Evolutionary conservation across 306 rosid genomes (phyloP).

Genomic region (Corylus americana): DNA sequence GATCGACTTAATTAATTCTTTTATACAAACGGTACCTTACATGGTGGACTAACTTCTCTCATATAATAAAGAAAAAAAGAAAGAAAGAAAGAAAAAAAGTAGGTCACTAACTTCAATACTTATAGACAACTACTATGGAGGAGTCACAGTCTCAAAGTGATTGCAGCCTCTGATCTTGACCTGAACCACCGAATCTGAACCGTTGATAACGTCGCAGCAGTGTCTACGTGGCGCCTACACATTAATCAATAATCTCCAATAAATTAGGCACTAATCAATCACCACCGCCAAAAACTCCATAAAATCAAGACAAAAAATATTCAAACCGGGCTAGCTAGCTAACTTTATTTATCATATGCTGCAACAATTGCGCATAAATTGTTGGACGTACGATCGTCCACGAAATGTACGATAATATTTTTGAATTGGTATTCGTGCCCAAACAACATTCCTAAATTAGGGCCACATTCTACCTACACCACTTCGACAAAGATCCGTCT

Average conservation of each 20-base stretch:
- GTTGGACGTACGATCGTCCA: background rate
- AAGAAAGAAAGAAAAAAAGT: background rate
- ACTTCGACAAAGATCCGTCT: background rate
- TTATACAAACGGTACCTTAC: no score
- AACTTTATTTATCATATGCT: background rate
- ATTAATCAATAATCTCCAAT: conserved; percentile 8
- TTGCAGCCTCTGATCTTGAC: conserved; percentile 52
- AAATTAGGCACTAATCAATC: conserved; percentile 2
- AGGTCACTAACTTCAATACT: background rate
- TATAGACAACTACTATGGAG: conserved; percentile 16
- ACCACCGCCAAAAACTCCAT: no score
- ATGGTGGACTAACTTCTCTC: no score
- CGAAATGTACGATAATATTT: background rate
- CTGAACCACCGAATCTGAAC: background rate
- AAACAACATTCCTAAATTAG: background rate
- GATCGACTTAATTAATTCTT: no score
- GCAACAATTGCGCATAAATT: conserved; percentile 18
- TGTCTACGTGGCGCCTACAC: conserved; percentile 86
- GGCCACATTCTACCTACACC: background rate
- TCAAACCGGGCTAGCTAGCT: no score
- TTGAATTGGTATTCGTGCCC: background rate
- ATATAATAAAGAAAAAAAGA: no score
- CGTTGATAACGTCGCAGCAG: conserved; percentile 55
- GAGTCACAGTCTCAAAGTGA: conserved; percentile 58
- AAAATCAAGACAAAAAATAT: background rate